Evolutionary conservation across 768 basidiomycete genomes (phyloP), one percentile per base, ranked within the genome.

Genomic region (Termitomyces sp.): DNA sequence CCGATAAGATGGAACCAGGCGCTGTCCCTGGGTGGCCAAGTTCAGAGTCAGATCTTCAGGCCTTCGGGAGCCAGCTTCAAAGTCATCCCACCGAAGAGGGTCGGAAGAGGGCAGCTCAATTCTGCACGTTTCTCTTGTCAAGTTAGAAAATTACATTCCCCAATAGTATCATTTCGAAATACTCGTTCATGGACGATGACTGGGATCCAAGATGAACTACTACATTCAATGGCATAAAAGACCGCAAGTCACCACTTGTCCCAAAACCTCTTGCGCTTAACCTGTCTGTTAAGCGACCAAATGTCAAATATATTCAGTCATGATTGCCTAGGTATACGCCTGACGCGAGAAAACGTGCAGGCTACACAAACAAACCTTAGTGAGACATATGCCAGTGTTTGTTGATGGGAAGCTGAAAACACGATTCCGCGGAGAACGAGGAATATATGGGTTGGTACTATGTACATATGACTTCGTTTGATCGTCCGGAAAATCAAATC

Each of bases 391-490:
- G n/a, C 4, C n/a, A n/a, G n/a, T n/a, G n/a, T n/a, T n/a, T n/a
- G 45, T 31, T 3, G n/a, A 19, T 6, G 10, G 9, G n/a, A 31
- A 42, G 31, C 21, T n/a, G 29, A 35, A 35, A 38, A 29, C 34
- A 34, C 27, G 32, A 48, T 31, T 50, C 61, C 61, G 53, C 44
- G 59, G 61, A 57, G 25, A 51, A 56, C 52, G 40, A 40, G 61
- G 58, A 47, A 53, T 14, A 31, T 16, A 23, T 44, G 43, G 43
- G 17, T n/a, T 12, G n/a, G 19, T 19, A 40, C 38, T 40, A 19
- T 19, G n/a, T 5, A 31, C 4, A 29, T 43, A n/a, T n/a, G n/a
- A n/a, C 23, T 31, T 23, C n/a, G 27, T 41, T 38, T 14, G 12
- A 53, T 34, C 19, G 32, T 53, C 29, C 23, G 6, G 29, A 17